Conservation (phyloP, 1,139 yeast genomes). For the Blastobotrys illinoisensis region DNA sequence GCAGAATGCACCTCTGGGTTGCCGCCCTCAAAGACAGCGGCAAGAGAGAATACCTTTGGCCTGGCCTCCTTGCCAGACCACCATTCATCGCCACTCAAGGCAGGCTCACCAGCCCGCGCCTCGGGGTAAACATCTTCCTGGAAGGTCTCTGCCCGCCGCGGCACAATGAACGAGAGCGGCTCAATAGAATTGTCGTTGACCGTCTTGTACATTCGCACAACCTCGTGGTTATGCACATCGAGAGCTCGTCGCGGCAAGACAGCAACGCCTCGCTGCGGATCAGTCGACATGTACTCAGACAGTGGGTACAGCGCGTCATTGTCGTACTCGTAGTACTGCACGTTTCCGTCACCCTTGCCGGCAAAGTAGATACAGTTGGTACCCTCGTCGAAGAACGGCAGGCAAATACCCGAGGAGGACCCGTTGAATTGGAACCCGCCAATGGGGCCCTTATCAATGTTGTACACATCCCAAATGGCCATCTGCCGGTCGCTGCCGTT, state of each 20-base stretch:
- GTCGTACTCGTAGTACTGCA: slow-evolving; percentile 77
- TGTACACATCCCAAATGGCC: slow-evolving; percentile 83
- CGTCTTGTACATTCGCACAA: slow-evolving; percentile 73
- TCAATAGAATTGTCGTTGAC: slow-evolving; percentile 78
- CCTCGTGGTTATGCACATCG: slow-evolving; percentile 76
- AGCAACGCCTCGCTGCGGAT: slow-evolving; percentile 95
- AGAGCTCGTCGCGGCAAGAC: slow-evolving; percentile 79
- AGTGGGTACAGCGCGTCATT: slow-evolving; percentile 75
- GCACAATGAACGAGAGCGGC: slow-evolving; percentile 87
- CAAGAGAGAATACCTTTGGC: slow-evolving; percentile 77
- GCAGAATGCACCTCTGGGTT: slow-evolving; percentile 30
- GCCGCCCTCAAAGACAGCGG: slow-evolving; percentile 71
- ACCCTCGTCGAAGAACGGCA: slow-evolving; percentile 83
- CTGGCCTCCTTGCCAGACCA: slow-evolving; percentile 66
- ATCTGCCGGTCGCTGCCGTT: slow-evolving; percentile 92
- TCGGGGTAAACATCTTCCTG: slow-evolving; percentile 92
- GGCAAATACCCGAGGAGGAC: slow-evolving; percentile 85
- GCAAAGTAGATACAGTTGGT: slow-evolving; percentile 80
- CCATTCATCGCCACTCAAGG: slow-evolving; percentile 76
- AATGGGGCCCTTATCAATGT: slow-evolving; percentile 73
- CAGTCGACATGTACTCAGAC: slow-evolving; percentile 80
- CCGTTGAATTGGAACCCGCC: slow-evolving; percentile 85
- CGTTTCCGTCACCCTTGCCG: slow-evolving; percentile 98
- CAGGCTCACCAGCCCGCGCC: slow-evolving; percentile 75
- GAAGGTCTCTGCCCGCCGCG: slow-evolving; percentile 88